Base-by-base conservation (phyloP, 1,139 yeast species). In the Taiozyma sp. region DNA sequence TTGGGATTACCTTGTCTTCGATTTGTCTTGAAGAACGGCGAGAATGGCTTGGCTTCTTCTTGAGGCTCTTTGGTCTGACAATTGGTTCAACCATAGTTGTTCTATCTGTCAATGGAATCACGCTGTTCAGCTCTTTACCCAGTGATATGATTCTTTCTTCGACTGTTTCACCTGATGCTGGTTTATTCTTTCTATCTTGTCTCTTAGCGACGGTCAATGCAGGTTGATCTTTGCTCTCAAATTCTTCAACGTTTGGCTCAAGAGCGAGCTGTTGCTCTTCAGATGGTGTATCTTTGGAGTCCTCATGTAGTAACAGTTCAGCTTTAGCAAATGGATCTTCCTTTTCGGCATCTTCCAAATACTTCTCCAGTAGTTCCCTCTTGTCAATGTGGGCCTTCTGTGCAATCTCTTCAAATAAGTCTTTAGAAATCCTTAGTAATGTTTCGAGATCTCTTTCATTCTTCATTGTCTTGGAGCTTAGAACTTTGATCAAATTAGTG, bases 61-160 rank as follows among this genome's bases (percentile, higher is more conserved):
- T 48, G 8, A 34, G 13, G 39, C 47, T 50, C 27, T 46, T 47
- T 43, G 44, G 43, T 47, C 50, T 54, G 41, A 9, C 16, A 5
- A 42, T 38, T 14, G 47, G 52, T 3, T 52, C 56, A 23, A 53
- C 39, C 30, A 51, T 46, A 2, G 53, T 45, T 1, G 47, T 44
- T 39, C 64, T 49, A 46, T 60, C 63, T 16, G 56, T 52, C 10
- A 39, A n/a, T 42, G 64, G 64, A 5, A 60, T 60, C 8, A 55
- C 43, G n/a, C 54, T 48, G 45, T 61, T 61, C 24, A 61, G 48
- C 9, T 60, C 63, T 39, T 56, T 58, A 14, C 57, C 55, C 7
- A 60, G 29, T 6, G 58, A 55, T 0, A 49, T 13, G 24, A 60
- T 55, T 50, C 64, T 52, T 10, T 56, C 50, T 42, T 60, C 64